Evolutionary conservation across 345 rosid species (phyloP), one percentile per base, ranked within the genome.

Genomic region (Pseudoturritis turrita): DNA sequence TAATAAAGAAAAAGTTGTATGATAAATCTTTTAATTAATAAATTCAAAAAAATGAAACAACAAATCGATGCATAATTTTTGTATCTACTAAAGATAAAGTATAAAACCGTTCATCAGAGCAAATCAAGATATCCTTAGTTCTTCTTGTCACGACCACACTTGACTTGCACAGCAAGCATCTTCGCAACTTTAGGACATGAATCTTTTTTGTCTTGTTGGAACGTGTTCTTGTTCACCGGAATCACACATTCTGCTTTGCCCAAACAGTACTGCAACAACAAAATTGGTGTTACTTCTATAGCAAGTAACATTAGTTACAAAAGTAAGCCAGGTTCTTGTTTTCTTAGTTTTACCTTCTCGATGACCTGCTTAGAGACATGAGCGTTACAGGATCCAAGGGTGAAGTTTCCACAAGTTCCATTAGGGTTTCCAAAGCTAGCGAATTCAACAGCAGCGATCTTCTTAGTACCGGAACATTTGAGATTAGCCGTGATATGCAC

Each of bases 371-470:
- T 87, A 40, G 92, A 69, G 23, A 3, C 49, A 8, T 86, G 73
- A 46, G 85, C 78, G 39, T 61, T 71, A 81, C 99, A 94, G 2
- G 78, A 74, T 62, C 96, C 99, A 33, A 44, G 23, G 1, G 15
- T 5, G 73, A 63, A 88, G 59, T 50, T 47, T 15, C 97, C 96
- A 62, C 99, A 95, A n/a, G 77, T 7, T 5, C 99, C 97, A 18
- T 2, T 43, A 21, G 99, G 90, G 70, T 88, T 78, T 19, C 99
- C 97, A 18, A 76, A 95, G 84, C 93, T 87, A 1, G 96, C 96
- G 51, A 91, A 95, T 44, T 95, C 88, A 6, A 95, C 90, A 0
- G 65, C 73, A 1, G 79, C 45, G n/a, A 91, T 81, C 72, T 81
- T 62, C 79, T 83, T 85, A 33, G 68, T 35, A 53, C 62, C 47